Conservation (phyloP, 176 grass and related monocot species). For the Tillandsia leiboldiana region DNA sequence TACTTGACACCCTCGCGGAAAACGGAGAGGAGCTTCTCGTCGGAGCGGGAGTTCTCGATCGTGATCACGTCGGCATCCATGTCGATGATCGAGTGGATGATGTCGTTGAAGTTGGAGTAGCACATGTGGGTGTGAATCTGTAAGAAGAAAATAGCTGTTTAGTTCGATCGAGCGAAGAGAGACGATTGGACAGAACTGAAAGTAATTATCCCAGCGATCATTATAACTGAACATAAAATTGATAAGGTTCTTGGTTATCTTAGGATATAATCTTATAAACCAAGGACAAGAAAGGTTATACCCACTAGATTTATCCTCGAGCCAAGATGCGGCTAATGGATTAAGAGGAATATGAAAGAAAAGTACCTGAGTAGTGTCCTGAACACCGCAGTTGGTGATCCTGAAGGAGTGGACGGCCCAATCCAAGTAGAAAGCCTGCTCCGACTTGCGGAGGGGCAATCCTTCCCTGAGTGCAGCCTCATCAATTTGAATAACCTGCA, state of each 20-base stretch:
- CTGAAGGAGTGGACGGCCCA: slow-evolving; percentile 97
- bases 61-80: slow-evolving; percentile 97
- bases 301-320: no score
- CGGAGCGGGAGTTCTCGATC: slow-evolving; percentile 85
- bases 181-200: neutral
- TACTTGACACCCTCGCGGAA: slow-evolving; percentile 85
- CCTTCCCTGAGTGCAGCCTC: slow-evolving; percentile 91
- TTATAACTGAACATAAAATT: neutral
- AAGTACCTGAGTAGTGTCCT: slow-evolving; percentile 90
- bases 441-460: slow-evolving; percentile 81
- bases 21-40: slow-evolving; percentile 83
- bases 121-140: slow-evolving; percentile 99
- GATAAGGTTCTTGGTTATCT: neutral
- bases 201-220: no score
- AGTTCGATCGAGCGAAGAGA: neutral
- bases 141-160: neutral
- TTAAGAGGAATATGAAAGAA: neutral
- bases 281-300: no score
- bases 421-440: slow-evolving; percentile 87
- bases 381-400: slow-evolving; percentile 75
- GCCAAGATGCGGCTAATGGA: no score
- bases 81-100: slow-evolving; percentile 90
- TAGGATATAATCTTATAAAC: no score
- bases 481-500: slow-evolving; percentile 93
- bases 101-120: slow-evolving; percentile 98